phyloP scores from a whole-genome alignment of 2,329 filamentous ascomycete genomes.

The Trichoderma breve region DNA sequence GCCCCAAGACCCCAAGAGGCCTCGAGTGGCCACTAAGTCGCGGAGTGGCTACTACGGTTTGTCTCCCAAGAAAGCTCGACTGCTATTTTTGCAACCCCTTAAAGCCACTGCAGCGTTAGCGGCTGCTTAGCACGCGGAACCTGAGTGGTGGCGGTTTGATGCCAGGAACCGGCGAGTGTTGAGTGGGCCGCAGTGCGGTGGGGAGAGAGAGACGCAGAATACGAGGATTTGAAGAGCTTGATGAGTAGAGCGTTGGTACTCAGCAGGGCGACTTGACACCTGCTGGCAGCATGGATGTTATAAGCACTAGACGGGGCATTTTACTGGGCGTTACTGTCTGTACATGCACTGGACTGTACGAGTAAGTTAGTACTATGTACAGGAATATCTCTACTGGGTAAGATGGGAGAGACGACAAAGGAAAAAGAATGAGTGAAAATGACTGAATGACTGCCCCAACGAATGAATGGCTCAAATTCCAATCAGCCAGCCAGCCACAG shows the following conservation, averaged over 20 bases:
- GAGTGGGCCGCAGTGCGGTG: not conserved
- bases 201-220: not conserved
- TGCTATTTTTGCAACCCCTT: constrained; percentile 19
- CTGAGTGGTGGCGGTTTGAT: constrained; percentile 8
- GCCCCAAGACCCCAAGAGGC: not conserved
- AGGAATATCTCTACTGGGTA: not conserved
- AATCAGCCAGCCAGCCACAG: not conserved
- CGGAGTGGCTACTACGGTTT: too few species aligned
- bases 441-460: not conserved
- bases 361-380: not conserved
- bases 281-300: not conserved
- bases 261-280: not conserved
- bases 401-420: not conserved
- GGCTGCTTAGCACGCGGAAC: constrained; percentile 3
- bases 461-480: not conserved
- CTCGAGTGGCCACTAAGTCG: not conserved
- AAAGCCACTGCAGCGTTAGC: constrained; percentile 21
- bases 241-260: not conserved
- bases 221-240: not conserved
- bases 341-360: too few species aligned
- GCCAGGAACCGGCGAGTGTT: constrained; percentile 3
- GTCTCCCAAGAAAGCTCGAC: not conserved
- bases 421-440: not conserved
- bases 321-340: not conserved
- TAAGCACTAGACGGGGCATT: not conserved